Evolutionary conservation across 805 yeast species (phyloP).

Genomic region (Candida morakotiae): DNA sequence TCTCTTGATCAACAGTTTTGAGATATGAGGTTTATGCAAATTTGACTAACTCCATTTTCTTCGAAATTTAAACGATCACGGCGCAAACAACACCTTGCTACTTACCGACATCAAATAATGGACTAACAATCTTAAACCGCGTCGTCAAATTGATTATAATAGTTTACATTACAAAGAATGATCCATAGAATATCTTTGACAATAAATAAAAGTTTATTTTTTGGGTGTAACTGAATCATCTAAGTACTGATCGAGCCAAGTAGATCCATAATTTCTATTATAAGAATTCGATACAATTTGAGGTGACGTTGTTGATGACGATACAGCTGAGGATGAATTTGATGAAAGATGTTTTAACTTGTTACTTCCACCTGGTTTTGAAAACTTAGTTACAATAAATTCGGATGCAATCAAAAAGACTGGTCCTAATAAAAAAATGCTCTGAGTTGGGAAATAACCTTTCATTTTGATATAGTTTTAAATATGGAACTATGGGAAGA

Average conservation of each 20-base stretch:
- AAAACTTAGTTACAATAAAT: constrained; percentile 18
- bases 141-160: too few species aligned
- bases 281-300: constrained; percentile 1
- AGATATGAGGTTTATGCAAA: too few species aligned
- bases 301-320: neutral
- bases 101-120: too few species aligned
- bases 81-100: too few species aligned
- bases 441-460: constrained; percentile 20
- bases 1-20: too few species aligned
- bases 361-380: constrained; percentile 12
- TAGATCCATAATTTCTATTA: constrained; percentile 5
- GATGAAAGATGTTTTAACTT: constrained; percentile 3
- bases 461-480: constrained; percentile 10
- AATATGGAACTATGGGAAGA: too few species aligned
- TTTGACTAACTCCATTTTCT: too few species aligned
- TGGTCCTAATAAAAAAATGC: constrained; percentile 23
- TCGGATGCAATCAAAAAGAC: constrained; percentile 23
- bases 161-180: too few species aligned
- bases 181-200: too few species aligned
- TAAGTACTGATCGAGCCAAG: constrained; percentile 8
- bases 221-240: neutral
- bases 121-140: too few species aligned
- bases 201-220: too few species aligned
- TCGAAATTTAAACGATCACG: too few species aligned
- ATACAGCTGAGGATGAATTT: neutral